Percentiles rank a stretch among this genome's conserved stretches.
Conservation (phyloP, 169 alveolate genomes). For the Cyclospora cayetanensis region DNA sequence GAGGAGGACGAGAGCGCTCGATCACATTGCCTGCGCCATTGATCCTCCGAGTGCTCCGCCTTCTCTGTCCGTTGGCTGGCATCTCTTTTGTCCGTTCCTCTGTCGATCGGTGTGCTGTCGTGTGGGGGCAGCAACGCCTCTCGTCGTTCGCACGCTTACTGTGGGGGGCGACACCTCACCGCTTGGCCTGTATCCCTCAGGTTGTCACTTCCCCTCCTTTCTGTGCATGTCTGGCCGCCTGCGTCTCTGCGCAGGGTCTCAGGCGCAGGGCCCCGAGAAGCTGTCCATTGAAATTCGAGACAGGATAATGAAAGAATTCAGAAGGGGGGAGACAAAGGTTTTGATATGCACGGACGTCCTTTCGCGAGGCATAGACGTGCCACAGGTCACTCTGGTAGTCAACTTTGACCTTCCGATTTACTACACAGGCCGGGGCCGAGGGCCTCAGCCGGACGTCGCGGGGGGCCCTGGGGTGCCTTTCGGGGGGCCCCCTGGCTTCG, state of each 20-base stretch:
- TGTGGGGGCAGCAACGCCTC: too few relatives aligned
- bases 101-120: too few relatives aligned
- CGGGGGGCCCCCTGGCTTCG: background rate
- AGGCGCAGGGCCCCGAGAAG: conserved; percentile 84
- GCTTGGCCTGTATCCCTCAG: too few relatives aligned
- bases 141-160: too few relatives aligned
- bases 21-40: too few relatives aligned
- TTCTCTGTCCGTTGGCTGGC: too few relatives aligned
- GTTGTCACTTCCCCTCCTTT: too few relatives aligned
- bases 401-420: conserved; percentile 92
- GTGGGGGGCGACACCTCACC: too few relatives aligned
- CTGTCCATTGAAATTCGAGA: conserved; percentile 96
- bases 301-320: conserved; percentile 95
- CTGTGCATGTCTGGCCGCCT: background rate
- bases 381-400: conserved; percentile 91
- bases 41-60: too few relatives aligned
- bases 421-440: conserved; percentile 62
- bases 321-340: conserved; percentile 95
- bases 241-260: conserved; percentile 74
- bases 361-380: conserved; percentile 99
- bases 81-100: too few relatives aligned
- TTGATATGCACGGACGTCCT: conserved; percentile 97
- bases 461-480: background rate
- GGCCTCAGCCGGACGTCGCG: background rate
- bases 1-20: too few relatives aligned